Conservation (phyloP, 176 grass and related monocot genomes). For the Luzula sylvatica region DNA sequence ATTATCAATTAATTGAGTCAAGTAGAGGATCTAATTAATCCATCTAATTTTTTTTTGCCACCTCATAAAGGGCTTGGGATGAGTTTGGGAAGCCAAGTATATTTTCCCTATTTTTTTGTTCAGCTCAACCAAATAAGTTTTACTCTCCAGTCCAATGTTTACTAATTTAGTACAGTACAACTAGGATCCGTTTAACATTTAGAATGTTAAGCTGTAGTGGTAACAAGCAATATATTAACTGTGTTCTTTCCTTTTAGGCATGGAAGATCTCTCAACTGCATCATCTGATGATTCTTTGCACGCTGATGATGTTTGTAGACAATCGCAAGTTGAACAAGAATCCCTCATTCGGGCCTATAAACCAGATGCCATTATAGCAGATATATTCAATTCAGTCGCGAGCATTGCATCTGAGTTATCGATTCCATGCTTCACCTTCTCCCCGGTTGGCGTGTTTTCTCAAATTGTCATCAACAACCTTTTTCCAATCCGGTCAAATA, state of each 20-base stretch:
- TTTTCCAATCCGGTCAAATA: neutral
- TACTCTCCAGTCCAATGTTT: too few species aligned
- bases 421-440: constrained; percentile 6
- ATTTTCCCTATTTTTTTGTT: too few species aligned
- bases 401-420: neutral
- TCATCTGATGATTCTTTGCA: neutral
- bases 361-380: constrained; percentile 21
- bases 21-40: too few species aligned
- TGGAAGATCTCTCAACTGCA: constrained; percentile 13
- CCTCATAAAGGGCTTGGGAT: too few species aligned
- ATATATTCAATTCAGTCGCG: constrained; percentile 18
- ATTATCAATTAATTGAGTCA: too few species aligned
- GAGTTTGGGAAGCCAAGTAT: too few species aligned
- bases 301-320: neutral
- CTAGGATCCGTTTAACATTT: too few species aligned
- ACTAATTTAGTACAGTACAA: too few species aligned
- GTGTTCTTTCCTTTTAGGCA: neutral
- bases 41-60: too few species aligned
- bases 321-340: neutral
- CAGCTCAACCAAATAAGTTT: too few species aligned
- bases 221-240: too few species aligned
- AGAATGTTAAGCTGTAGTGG: too few species aligned
- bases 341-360: constrained; percentile 6
- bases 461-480: constrained; percentile 5
- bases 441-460: neutral